Evolutionary conservation across 2,329 filamentous ascomycete genomes (phyloP).

Genomic region (Neofusicoccum sp.): DNA sequence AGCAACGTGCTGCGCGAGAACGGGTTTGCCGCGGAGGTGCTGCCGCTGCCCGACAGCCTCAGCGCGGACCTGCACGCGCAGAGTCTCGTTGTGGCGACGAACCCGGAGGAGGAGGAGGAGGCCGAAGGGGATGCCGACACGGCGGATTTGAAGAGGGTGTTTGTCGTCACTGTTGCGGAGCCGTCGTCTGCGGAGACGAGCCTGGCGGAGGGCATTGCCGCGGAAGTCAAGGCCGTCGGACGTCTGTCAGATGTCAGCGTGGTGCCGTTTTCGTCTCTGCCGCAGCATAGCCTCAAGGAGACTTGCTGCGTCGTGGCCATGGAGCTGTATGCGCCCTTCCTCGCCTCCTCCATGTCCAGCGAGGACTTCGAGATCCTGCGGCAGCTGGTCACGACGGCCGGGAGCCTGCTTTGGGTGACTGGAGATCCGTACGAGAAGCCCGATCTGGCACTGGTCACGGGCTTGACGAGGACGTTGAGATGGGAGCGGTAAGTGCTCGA

Average conservation of each 20-base stretch:
- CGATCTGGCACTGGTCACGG: constrained; percentile 5
- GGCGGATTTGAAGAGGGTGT: neutral
- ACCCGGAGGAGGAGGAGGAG: neutral
- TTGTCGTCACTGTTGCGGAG: neutral
- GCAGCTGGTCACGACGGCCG: neutral
- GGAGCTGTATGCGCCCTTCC: neutral
- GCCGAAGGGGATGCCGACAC: neutral
- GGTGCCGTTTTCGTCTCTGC: neutral
- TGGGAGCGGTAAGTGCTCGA: neutral
- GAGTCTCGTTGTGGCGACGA: neutral
- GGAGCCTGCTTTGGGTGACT: constrained; percentile 11
- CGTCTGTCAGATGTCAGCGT: neutral
- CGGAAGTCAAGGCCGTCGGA: neutral
- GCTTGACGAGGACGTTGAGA: constrained; percentile 3
- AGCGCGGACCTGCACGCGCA: neutral
- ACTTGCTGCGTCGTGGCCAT: neutral
- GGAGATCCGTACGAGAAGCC: neutral
- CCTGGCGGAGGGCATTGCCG: neutral
- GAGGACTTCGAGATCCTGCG: neutral
- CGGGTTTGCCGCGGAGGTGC: neutral
- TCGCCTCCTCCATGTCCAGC: neutral
- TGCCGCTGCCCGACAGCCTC: neutral
- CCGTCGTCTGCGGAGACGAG: neutral
- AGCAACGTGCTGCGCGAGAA: neutral
- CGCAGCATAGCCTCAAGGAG: neutral